These are phyloP conservation scores for Talaromyces wortmannii DNA, from an alignment of 495 filamentous ascomycete genomes.

Conservation along the genomic window DNA sequence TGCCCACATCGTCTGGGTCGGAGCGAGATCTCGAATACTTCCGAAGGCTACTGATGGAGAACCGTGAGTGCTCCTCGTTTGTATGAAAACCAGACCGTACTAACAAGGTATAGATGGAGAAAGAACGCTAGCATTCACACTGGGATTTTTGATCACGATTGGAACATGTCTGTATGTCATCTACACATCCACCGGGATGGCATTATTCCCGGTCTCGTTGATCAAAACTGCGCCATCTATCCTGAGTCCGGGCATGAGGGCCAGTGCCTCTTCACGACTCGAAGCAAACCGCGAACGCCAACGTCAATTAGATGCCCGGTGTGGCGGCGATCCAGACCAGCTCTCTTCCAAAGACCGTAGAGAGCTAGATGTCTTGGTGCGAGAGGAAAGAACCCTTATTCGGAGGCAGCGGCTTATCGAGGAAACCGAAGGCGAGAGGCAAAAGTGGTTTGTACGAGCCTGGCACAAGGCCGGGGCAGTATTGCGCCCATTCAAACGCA, in stretches of 20 bases:
- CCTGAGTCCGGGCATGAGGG: slow-evolving; percentile 66
- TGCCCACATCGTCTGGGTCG: slow-evolving; percentile 59
- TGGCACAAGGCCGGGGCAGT: slow-evolving; percentile 76
- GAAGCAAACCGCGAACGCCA: slow-evolving; percentile 86
- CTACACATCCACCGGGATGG: slow-evolving; percentile 85
- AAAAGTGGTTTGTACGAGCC: slow-evolving; percentile 56
- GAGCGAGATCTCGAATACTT: slow-evolving; percentile 83
- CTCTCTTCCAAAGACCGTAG: slow-evolving; percentile 78
- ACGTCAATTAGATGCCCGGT: slow-evolving; percentile 81
- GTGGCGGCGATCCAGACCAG: slow-evolving; percentile 64
- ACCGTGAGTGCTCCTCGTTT: slow-evolving; percentile 48
- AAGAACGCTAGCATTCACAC: slow-evolving; percentile 79
- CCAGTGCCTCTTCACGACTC: slow-evolving; percentile 69
- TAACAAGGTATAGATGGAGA: slow-evolving; percentile 62
- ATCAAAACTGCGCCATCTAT: slow-evolving; percentile 85
- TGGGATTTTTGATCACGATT: slow-evolving; percentile 78
- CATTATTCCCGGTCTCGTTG: slow-evolving; percentile 78
- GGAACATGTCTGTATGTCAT: slow-evolving; percentile 79
- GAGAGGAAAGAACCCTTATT: slow-evolving; percentile 88
- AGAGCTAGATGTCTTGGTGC: slow-evolving; percentile 77
- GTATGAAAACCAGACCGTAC: slow-evolving; percentile 1
- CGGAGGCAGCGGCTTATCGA: slow-evolving; percentile 81
- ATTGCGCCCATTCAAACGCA: slow-evolving; percentile 75
- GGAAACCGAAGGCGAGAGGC: slow-evolving; percentile 68
- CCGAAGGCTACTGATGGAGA: slow-evolving; percentile 73